These are phyloP conservation scores for Panicum miliaceum DNA, from an alignment of 176 grass and related monocot genomes.

Conservation along the genomic window DNA sequence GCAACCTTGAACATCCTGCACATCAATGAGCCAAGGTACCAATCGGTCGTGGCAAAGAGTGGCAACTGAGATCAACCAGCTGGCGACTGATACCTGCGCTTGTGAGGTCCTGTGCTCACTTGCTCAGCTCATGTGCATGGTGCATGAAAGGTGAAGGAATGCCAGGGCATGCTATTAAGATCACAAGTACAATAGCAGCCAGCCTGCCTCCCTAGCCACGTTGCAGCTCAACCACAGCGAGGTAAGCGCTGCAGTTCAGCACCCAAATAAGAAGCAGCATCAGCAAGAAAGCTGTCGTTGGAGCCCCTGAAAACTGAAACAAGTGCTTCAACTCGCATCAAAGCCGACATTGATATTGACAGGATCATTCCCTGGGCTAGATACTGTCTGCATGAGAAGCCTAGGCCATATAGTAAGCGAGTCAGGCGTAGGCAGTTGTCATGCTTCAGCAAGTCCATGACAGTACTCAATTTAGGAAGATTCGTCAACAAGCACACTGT, in stretches of 20 bases:
- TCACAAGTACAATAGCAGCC: neutral
- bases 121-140: conserved; percentile 31
- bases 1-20: conserved; percentile 26
- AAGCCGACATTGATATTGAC: conserved; percentile 72
- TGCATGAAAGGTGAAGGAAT: conserved; percentile 8
- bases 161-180: conserved; percentile 21
- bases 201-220: conserved; percentile 2
- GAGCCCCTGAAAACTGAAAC: conserved; percentile 69
- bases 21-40: conserved; percentile 4
- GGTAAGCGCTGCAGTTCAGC: conserved; percentile 82
- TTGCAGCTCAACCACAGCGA: conserved; percentile 64
- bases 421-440: conserved; percentile 46
- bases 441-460: conserved; percentile 69
- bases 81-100: conserved; percentile 18
- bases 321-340: conserved; percentile 75
- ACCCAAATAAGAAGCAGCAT: conserved; percentile 64
- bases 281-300: conserved; percentile 55
- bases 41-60: neutral
- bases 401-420: conserved; percentile 81
- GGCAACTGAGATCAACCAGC: conserved; percentile 12
- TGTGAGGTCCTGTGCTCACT: conserved; percentile 5
- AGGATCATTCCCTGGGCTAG: conserved; percentile 90
- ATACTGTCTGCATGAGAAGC: conserved; percentile 86
- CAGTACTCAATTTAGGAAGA: conserved; percentile 65
- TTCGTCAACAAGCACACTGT: conserved; percentile 82